Conservation (phyloP, 2,329 filamentous ascomycete genomes). For the Ambrosiella xylebori region DNA sequence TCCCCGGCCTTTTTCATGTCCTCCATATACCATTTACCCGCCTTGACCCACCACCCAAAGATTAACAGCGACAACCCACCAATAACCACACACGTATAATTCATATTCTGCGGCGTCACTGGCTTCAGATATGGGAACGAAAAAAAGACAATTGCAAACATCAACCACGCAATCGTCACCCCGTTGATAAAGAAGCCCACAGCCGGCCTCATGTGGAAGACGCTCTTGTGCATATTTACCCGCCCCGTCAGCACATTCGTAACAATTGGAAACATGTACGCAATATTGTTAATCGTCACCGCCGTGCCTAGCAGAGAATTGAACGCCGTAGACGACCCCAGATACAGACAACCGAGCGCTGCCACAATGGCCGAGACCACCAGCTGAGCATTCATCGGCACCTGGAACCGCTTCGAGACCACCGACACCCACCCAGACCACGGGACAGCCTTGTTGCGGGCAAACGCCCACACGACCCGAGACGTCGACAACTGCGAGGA, state of each 20-base stretch:
- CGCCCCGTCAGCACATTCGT: conserved; percentile 26
- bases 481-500: conserved; percentile 21
- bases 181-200: conserved; percentile 22
- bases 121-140: conserved; percentile 27
- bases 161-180: conserved; percentile 22
- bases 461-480: conserved; percentile 26
- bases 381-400: conserved; percentile 24
- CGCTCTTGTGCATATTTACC: conserved; percentile 23
- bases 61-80: conserved; percentile 23
- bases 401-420: conserved; percentile 20
- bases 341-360: conserved; percentile 26
- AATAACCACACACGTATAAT: conserved; percentile 26
- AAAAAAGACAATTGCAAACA: conserved; percentile 27
- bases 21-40: conserved; percentile 22
- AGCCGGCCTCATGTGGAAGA: conserved; percentile 21
- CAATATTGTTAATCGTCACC: conserved; percentile 28
- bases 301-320: conserved; percentile 24
- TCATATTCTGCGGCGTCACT: conserved; percentile 26
- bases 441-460: conserved; percentile 26
- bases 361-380: conserved; percentile 21
- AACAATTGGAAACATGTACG: conserved; percentile 28
- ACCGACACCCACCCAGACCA: conserved; percentile 23
- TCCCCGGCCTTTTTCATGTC: conserved; percentile 23
- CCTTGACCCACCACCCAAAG: conserved; percentile 27
- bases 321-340: conserved; percentile 27